These are phyloP conservation scores for Fraxinus platypoda DNA, from an alignment of 305 asterid species.

Conservation along the genomic window DNA sequence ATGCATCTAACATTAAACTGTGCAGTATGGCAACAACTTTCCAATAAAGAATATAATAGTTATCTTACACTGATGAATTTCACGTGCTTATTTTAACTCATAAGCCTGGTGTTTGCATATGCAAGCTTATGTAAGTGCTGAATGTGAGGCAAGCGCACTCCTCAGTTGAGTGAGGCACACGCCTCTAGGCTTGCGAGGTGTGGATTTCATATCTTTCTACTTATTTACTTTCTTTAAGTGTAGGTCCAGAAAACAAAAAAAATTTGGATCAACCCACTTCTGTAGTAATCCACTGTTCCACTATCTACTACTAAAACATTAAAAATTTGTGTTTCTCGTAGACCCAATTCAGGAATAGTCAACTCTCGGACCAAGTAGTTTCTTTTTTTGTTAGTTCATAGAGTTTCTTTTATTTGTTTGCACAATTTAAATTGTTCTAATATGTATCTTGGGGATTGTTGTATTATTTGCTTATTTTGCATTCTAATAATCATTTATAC, in stretches of 20 bases:
- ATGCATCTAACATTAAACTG: neutral
- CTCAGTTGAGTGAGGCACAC: neutral
- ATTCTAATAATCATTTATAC: neutral
- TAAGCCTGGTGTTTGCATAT: neutral
- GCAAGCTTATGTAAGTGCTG: slow-evolving; percentile 1
- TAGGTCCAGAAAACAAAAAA: neutral
- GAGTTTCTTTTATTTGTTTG: neutral
- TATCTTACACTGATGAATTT: slow-evolving; percentile 8
- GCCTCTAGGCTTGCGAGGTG: neutral
- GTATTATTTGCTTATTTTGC: neutral
- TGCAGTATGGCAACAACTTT: slow-evolving; percentile 3
- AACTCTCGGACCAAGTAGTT: neutral
- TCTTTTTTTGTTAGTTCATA: neutral
- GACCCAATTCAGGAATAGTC: neutral
- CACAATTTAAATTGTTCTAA: neutral
- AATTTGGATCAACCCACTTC: neutral
- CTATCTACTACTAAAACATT: neutral
- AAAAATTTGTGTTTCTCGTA: neutral
- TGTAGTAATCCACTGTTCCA: neutral
- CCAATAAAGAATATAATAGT: neutral
- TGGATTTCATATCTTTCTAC: neutral
- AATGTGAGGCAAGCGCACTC: neutral
- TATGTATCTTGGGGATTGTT: neutral
- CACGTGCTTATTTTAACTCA: neutral
- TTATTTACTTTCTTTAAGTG: neutral